Evolutionary conservation across 2,329 filamentous ascomycete genomes (phyloP), one percentile per base, ranked within the genome.

Genomic region (Neoscytalidium dimidiatum): DNA sequence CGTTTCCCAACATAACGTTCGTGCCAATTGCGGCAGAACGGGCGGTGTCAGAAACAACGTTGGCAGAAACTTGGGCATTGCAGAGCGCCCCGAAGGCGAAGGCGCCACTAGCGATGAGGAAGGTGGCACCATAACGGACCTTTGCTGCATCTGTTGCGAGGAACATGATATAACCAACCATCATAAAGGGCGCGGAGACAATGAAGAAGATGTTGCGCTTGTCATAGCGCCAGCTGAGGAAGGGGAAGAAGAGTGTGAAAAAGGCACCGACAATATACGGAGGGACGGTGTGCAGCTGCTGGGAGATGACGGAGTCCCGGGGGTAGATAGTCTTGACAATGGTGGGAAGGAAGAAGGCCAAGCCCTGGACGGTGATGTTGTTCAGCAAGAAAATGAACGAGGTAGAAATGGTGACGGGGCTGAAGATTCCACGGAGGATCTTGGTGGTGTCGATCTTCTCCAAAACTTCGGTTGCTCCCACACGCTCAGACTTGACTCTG

Each of bases 111-210:
- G 88, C 85, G 63, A 91, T 87, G 64, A 92, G 75, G 76, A 92
- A 92, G 0, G 88, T 90, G 0, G 89, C 90, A 0, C 84, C 89
- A 72, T 92, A 92, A 19, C 88, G 85, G 1, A 87, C 84, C 29
- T 79, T 77, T 0, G 81, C 3, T 5, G 68, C 57, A 11, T 75
- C 75, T 14, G 81, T 84, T 4, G 86, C 88, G 0, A 92, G 79
- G 77, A 91, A 92, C 83, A 92, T 88, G 73, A 86, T 85, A 74
- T 91, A 92, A 0, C 90, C 90, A 3, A 84, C 73, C 83, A 92
- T 91, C 68, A 89, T 85, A 5, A 91, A 73, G 0, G 89, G 88
- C 0, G 88, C 84, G 1, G 81, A 82, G 11, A 82, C 64, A 52
- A 89, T 82, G 71, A 91, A 83, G 74, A 90, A 87, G 49, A 89